Evolutionary conservation across 129 eudicot genomes (phyloP).

Genomic region (Centaurea solstitialis): DNA sequence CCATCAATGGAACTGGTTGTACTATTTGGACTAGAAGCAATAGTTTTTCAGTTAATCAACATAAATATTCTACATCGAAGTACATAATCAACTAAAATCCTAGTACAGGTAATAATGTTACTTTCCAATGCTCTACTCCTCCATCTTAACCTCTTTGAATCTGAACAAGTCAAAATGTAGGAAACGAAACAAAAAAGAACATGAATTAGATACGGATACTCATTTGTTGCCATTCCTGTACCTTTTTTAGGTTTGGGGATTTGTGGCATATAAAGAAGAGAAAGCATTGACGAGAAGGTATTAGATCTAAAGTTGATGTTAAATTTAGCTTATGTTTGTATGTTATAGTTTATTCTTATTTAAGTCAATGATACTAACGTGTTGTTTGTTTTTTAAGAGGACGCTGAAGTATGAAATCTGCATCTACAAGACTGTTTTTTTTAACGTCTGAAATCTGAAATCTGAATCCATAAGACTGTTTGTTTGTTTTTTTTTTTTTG

Average conservation of each 20-base stretch:
- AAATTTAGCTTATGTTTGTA: neutral
- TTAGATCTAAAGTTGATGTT: neutral
- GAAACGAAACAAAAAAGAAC: neutral
- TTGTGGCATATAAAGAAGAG: constrained; percentile 2
- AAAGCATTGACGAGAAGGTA: constrained; percentile 35
- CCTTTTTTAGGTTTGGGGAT: constrained; percentile 25
- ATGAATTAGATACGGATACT: constrained; percentile 17
- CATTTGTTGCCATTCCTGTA: neutral
- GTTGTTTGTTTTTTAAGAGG: too few relatives aligned
- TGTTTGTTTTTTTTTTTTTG: too few relatives aligned
- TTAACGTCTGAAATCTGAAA: too few relatives aligned
- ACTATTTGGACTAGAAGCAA: constrained; percentile 14
- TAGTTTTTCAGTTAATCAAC: neutral
- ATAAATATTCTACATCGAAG: neutral
- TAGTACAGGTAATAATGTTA: constrained; percentile 8
- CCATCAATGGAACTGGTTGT: constrained; percentile 26
- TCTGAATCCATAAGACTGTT: too few relatives aligned
- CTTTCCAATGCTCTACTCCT: neutral
- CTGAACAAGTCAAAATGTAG: neutral
- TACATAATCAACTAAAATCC: constrained; percentile 24
- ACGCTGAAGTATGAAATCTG: too few relatives aligned
- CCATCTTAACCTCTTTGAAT: neutral
- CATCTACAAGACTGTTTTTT: too few relatives aligned
- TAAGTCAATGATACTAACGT: neutral
- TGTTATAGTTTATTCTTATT: neutral